Conservation (phyloP, 805 yeast species). For the Kodamaea laetipori region DNA sequence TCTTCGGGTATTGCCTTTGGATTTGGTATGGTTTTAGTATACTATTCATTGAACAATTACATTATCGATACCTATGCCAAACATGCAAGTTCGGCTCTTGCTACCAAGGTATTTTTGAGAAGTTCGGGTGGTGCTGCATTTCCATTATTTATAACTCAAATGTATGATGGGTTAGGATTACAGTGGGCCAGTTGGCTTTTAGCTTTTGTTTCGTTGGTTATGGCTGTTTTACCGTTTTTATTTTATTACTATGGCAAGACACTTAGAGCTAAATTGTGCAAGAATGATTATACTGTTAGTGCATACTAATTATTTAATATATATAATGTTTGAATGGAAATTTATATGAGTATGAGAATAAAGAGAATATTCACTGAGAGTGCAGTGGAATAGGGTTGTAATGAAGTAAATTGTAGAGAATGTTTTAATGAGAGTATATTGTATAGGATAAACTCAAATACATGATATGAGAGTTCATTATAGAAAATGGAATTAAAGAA, state of each 20-base stretch:
- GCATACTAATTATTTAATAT: background rate
- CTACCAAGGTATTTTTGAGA: conserved; percentile 79
- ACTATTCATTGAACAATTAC: conserved; percentile 68
- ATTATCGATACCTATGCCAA: conserved; percentile 88
- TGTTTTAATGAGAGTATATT: too few species aligned
- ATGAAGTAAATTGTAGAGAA: too few species aligned
- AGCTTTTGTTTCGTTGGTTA: conserved; percentile 75
- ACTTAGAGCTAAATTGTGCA: conserved; percentile 65
- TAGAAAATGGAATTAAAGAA: too few species aligned
- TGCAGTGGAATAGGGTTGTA: too few species aligned
- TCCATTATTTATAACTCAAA: conserved; percentile 78
- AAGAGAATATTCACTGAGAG: too few species aligned
- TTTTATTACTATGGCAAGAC: conserved; percentile 67
- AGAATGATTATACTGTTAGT: conserved; percentile 53
- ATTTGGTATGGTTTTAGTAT: conserved; percentile 61
- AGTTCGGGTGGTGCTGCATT: conserved; percentile 86
- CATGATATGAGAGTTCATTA: too few species aligned
- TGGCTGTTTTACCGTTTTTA: conserved; percentile 71
- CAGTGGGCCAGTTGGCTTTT: conserved; percentile 82
- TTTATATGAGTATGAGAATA: too few species aligned
- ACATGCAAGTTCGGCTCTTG: conserved; percentile 78
- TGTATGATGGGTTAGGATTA: conserved; percentile 72
- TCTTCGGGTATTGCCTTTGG: conserved; percentile 62
- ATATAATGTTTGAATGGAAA: too few species aligned
- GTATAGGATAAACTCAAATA: too few species aligned